Evolutionary conservation across 2,329 filamentous ascomycete species (phyloP), one percentile per base, ranked within the genome.

Genomic region (Leptodontidium sp.): DNA sequence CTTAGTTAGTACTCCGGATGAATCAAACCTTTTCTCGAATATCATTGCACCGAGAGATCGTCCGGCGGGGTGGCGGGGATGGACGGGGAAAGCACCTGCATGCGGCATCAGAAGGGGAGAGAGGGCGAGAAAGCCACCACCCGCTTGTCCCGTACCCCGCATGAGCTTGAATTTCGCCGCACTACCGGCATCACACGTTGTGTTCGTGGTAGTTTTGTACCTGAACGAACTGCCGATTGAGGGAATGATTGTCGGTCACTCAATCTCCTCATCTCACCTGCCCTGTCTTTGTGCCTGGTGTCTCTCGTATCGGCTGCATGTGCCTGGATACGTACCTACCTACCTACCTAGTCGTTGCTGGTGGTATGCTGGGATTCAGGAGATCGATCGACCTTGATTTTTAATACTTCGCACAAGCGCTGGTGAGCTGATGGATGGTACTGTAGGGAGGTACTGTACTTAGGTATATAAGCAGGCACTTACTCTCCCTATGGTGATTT

Each of bases 161-260:
- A 47, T 29, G 45, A 45, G 58, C 53, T 61, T 66, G 55, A 17
- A 59, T 53, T 21, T 50, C 17, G 47, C 32, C 32, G 55, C 35
- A 61, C 65, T 47, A 17, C 21, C 14, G n/a, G 35, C 38, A 55
- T 57, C 49, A 55, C 47, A 62, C 57, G 43, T 58, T 67, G 50
- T 59, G 43, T 57, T 45, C 1, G 29, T 32, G 3, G 29, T 32
- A 4, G 3, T 32, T 3, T 32, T 45, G 65, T 64, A 65, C 68
- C 49, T 70, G 65, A 63, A 50, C 32, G 40, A 65, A n/a, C 53
- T 69, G 57, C 64, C 58, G n/a, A 17, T 65, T 62, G 26, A 52
- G 64, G 71, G 57, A 67, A 71, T 45, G 64, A 70, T 70, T 67
- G 40, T 52, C 65, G 29, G 21, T n/a, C 29, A 35, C 38, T 58